Conservation (phyloP, 805 yeast species). For the Geotrichum ghanense region DNA sequence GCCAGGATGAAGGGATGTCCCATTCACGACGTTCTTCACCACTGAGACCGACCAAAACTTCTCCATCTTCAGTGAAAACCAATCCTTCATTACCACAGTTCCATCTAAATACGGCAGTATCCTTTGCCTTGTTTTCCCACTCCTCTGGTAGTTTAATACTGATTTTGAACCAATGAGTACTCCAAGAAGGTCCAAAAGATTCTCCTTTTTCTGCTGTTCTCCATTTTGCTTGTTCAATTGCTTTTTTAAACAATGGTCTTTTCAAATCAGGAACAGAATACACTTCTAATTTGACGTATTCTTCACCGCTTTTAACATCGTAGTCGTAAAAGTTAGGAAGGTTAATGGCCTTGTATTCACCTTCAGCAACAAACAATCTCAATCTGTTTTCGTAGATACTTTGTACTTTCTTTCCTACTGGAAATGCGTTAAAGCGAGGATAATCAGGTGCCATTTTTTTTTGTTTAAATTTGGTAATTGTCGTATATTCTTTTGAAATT, state of each 20-base stretch:
- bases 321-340: conserved; percentile 72
- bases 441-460: too few species aligned
- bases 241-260: conserved; percentile 53
- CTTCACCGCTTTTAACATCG: conserved; percentile 38
- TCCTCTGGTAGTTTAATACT: conserved; percentile 49
- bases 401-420: conserved; percentile 69
- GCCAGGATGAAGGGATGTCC: conserved; percentile 48
- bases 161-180: conserved; percentile 86
- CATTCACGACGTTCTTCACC: conserved; percentile 75
- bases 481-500: too few species aligned
- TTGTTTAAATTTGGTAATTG: too few species aligned
- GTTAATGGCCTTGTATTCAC: conserved; percentile 60
- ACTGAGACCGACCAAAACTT: conserved; percentile 73
- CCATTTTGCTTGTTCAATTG: conserved; percentile 42
- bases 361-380: conserved; percentile 70
- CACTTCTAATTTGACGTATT: conserved; percentile 46
- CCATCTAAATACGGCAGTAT: conserved; percentile 57
- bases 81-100: conserved; percentile 82
- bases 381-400: conserved; percentile 60
- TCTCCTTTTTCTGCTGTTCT: conserved; percentile 43
- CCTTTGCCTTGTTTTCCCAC: conserved; percentile 42
- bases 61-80: conserved; percentile 54
- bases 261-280: conserved; percentile 63
- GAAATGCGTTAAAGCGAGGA: conserved; percentile 31
- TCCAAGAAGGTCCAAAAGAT: conserved; percentile 90